Base-by-base conservation (phyloP, 805 yeast genomes). In the Starmerella potacharoeniae region DNA sequence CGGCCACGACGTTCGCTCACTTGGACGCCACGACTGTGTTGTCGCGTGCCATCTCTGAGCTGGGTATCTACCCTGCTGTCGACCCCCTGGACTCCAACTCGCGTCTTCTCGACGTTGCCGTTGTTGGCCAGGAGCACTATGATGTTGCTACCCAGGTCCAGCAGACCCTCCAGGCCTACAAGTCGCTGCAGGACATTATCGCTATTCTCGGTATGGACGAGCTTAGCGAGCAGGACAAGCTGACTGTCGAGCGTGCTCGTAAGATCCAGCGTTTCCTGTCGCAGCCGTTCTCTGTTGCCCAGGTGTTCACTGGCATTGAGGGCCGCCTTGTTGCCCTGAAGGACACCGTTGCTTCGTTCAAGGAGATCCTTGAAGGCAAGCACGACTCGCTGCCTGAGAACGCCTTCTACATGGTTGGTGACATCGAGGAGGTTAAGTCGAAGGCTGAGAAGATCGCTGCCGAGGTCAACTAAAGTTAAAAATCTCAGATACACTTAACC, bases 171-270 rank as follows among this genome's bases (percentile, higher is more conserved):
- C 98, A 93, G 82, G 96, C 97, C 69, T 93, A 93, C 86, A 93
- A 93, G 83, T 93, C 98, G 68, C 82, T 93, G 75, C 98, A 93
- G 82, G 98, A 93, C 84, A 93, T 93, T 77, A 93, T 93, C 84
- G 98, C 98, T 77, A 93, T 93, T 83, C 86, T 93, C 77, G 98
- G 98, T 90, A 93, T 93, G 98, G 98, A 93, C 78, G 98, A 93
- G 82, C 84, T 93, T 80, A 89, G 97, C 66, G 98, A 93, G 82
- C 78, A 83, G 69, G 98, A 93, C 79, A 93, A 93, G 81, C 84
- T 93, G 74, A 91, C 97, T 65, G 98, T 93, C 76, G 98, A 93
- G 83, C 91, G 98, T 83, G 98, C 98, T 69, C 88, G 98, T 83
- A 93, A 93, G 86, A 89, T 93, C 72, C 97, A 93, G 81, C 87